phyloP scores from a whole-genome alignment of 2,329 filamentous ascomycete genomes.

The Plenodomus tracheiphilus region DNA sequence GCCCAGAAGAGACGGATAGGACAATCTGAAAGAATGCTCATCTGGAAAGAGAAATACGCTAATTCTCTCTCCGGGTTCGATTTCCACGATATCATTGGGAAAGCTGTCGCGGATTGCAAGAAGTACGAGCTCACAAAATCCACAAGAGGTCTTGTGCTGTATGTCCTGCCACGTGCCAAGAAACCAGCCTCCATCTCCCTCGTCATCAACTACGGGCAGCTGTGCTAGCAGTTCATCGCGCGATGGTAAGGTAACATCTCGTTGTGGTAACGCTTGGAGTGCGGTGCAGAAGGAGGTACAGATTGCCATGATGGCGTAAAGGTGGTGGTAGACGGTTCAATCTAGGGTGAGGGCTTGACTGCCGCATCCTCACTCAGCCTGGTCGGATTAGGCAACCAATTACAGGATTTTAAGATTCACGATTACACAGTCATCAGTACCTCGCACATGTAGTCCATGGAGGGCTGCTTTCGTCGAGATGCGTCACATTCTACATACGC shows the following conservation, averaged over 20 bases:
- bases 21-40: slow-evolving; percentile 2
- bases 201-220: not conserved
- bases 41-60: slow-evolving; percentile 3
- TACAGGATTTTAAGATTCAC: no score
- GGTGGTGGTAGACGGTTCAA: not conserved
- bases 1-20: slow-evolving; percentile 3
- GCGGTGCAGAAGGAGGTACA: not conserved
- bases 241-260: not conserved
- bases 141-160: not conserved
- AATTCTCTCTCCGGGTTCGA: not conserved
- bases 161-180: slow-evolving; percentile 4
- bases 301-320: not conserved
- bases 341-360: not conserved
- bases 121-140: slow-evolving; percentile 1
- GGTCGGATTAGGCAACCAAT: no score
- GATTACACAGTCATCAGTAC: no score
- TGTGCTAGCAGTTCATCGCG: not conserved
- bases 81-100: not conserved
- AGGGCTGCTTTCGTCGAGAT: no score
- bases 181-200: slow-evolving; percentile 1
- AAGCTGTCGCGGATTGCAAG: not conserved
- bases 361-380: not conserved
- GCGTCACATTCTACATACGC: no score
- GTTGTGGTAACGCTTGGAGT: not conserved
- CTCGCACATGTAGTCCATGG: no score